Conservation (phyloP, 129 eudicot species). For the Rutidosis leptorrhynchoides region DNA sequence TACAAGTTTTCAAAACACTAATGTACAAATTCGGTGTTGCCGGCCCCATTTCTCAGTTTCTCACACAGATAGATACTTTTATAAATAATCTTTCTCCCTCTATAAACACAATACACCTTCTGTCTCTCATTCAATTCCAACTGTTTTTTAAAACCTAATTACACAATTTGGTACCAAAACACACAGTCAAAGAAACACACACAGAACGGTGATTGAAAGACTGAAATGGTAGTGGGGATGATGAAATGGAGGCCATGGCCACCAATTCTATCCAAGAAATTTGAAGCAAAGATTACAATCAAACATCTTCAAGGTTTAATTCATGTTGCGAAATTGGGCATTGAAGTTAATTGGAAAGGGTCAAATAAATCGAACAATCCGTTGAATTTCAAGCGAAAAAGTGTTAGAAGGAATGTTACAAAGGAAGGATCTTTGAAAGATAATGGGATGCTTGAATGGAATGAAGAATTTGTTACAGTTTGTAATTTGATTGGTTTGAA, state of each 20-base stretch:
- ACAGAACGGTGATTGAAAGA: not conserved
- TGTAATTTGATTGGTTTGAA: conserved; percentile 41
- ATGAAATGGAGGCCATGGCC: not conserved
- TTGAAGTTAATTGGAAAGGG: conserved; percentile 74
- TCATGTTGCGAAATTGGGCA: conserved; percentile 30
- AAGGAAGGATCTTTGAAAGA: conserved; percentile 39
- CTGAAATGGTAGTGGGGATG: not conserved
- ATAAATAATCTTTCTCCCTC: conserved; percentile 26
- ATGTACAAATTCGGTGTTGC: conserved; percentile 27
- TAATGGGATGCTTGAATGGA: conserved; percentile 52
- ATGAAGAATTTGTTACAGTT: conserved; percentile 49
- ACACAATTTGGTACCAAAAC: too few relatives aligned
- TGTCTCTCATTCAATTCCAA: too few relatives aligned
- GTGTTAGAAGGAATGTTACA: conserved; percentile 61
- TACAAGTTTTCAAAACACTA: not conserved
- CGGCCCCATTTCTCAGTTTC: conserved; percentile 30
- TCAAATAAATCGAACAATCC: conserved; percentile 42
- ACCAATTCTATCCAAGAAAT: not conserved
- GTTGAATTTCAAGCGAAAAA: conserved; percentile 39
- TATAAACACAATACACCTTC: conserved; percentile 23
- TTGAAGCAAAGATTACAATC: conserved; percentile 33
- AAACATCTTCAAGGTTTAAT: conserved; percentile 33
- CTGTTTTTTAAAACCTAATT: too few relatives aligned
- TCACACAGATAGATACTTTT: conserved; percentile 1
- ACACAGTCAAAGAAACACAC: conserved; percentile 1